Conservation (phyloP, 768 basidiomycete species). For the Russula lepida region DNA sequence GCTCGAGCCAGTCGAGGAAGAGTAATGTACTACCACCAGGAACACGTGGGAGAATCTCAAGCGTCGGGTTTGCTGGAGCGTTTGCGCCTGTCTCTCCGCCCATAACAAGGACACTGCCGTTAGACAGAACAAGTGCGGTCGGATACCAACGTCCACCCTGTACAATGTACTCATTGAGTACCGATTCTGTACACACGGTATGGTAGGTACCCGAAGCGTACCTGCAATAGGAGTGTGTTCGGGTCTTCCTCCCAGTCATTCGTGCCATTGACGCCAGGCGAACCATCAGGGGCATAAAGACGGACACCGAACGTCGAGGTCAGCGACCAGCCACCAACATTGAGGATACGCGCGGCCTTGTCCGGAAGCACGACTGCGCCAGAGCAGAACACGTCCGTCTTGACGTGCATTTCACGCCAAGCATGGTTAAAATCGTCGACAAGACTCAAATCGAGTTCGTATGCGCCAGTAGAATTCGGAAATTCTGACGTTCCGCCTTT, state of each 20-base stretch:
- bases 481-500: conserved; percentile 59
- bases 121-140: conserved; percentile 56
- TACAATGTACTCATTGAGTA: neutral
- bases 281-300: conserved; percentile 63
- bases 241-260: conserved; percentile 76
- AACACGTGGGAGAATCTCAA: conserved; percentile 65
- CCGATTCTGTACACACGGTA: neutral
- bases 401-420: conserved; percentile 71
- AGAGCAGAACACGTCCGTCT: conserved; percentile 76
- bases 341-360: conserved; percentile 55
- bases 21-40: conserved; percentile 52
- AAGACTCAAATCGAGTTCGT: conserved; percentile 63
- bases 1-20: conserved; percentile 54
- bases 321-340: conserved; percentile 64
- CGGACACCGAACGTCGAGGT: conserved; percentile 66
- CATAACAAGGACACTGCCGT: conserved; percentile 65
- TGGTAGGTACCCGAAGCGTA: conserved; percentile 23
- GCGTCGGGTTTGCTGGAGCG: conserved; percentile 53
- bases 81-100: conserved; percentile 74
- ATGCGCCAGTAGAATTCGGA: conserved; percentile 65
- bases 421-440: conserved; percentile 36
- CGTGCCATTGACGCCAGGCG: conserved; percentile 58
- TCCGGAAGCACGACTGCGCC: conserved; percentile 68
- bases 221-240: conserved; percentile 51
- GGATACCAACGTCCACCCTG: conserved; percentile 69